Evolutionary conservation across 805 yeast species (phyloP), one percentile per base, ranked within the genome.

Genomic region (Cyberlindnera suaveolens): DNA sequence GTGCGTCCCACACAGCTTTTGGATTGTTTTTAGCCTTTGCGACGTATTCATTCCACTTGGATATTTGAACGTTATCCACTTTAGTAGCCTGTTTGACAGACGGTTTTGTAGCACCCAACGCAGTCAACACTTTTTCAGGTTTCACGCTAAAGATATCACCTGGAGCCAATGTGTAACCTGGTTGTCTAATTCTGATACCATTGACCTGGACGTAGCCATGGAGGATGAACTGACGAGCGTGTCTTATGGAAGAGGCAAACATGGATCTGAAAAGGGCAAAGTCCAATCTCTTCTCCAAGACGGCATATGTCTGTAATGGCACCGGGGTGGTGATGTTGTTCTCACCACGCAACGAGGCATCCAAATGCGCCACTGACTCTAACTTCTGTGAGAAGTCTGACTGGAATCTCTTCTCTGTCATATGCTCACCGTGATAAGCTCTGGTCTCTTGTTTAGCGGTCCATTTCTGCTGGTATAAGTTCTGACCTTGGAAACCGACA

Each of bases 391-490:
- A 69, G 67, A 91, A 90, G 39, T 75, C 63, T 8, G 78, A 66
- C 59, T 84, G 83, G 82, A 89, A 85, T 60, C 90, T 78, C 16
- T 77, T 69, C 62, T 93, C 99, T 1, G 91, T 85, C 43, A 91
- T 63, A 61, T 84, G 87, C 58, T 93, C 98, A 54, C 99, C 99
- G 62, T 91, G 99, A 63, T 91, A 91, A 1, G 91, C 83, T 66
- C 99, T 78, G 7, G 97, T 82, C 60, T 90, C 96, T 60, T 80
- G 83, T 64, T 93, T 91, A 40, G 96, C 82, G 6, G 74, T 67
- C 91, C 96, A 93, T 66, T 89, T 88, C 64, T 91, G 96, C 65
- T 87, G 96, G 66, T 74, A 93, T 46, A 87, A 70, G n/a, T 95
- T 78, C 64, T 77, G 76, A 4, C 79, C 72, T 48, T 71, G 68